Evolutionary conservation across 768 basidiomycete genomes (phyloP).

Genomic region (Suillus bovinus): DNA sequence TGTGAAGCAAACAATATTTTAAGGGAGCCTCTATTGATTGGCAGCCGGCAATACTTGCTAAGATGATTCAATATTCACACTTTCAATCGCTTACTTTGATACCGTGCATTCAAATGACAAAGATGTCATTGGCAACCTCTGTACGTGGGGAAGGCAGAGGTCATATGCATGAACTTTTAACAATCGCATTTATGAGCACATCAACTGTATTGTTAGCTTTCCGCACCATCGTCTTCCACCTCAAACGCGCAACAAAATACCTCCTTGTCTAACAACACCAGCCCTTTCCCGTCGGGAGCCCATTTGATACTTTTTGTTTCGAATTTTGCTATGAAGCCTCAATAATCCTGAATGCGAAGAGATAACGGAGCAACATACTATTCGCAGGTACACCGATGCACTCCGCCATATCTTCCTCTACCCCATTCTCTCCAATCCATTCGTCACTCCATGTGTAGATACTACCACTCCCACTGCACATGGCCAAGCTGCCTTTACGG

Average conservation of each 20-base stretch:
- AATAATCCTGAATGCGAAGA: not conserved
- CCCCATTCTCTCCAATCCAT: constrained; percentile 61
- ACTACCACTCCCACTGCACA: constrained; percentile 68
- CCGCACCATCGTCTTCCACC: constrained; percentile 49
- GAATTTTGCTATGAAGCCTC: constrained; percentile 56
- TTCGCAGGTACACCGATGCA: constrained; percentile 89
- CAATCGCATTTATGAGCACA: too few relatives aligned
- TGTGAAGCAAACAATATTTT: not conserved
- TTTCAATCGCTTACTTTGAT: too few relatives aligned
- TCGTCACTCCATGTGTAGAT: constrained; percentile 85
- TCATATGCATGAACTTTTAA: too few relatives aligned
- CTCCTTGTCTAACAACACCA: constrained; percentile 73
- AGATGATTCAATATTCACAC: too few relatives aligned
- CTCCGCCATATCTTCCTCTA: constrained; percentile 80
- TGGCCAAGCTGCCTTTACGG: constrained; percentile 66
- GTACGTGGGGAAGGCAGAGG: too few relatives aligned
- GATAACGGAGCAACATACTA: constrained; percentile 41
- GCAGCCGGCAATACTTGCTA: too few relatives aligned
- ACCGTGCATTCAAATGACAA: too few relatives aligned
- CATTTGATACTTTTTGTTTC: constrained; percentile 69
- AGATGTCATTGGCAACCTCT: too few relatives aligned
- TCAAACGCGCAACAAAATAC: constrained; percentile 88
- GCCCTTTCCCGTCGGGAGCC: constrained; percentile 85
- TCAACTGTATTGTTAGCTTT: not conserved
- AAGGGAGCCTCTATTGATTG: too few relatives aligned